Base-by-base conservation (phyloP, 257 asterid genomes). In the Galeopsis tetrahit region DNA sequence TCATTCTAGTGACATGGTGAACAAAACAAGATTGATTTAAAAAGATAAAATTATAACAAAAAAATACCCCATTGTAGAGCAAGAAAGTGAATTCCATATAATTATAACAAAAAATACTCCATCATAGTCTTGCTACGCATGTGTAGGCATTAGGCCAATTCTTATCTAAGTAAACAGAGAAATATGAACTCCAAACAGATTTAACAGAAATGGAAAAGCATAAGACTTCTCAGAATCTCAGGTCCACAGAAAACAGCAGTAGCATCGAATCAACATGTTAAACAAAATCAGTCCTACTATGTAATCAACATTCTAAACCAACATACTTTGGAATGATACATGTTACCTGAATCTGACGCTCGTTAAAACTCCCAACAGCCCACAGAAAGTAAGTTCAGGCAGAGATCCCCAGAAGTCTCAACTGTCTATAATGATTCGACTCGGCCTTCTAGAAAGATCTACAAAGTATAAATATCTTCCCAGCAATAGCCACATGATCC, bases 371-470 rank as follows among this genome's bases (percentile, higher is more conserved):
- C 80, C 34, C 61, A 56, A 32, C 38, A 68, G 62, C 33, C 31
- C 15, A 49, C 49, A 34, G 49, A 2, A 53, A 31, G 35, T 5
- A 14, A 10, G 1, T 32, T 15, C 44, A 9, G 28, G 38, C 42
- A 21, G 14, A 28, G 65, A 60, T 52, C 74, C 36, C 58, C 67
- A 33, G 3, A 70, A 59, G 58, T 46, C 46, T 38, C 66, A 9
- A 55, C n/a, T 21, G 63, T 63, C n/a, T 36, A 60, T n/a, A 55
- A 6, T 43, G 44, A 39, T 39, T 39, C 13, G 53, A 46, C 17
- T 10, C 51, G 68, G 33, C 31, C 76, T 81, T 75, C 85, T 71
- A 42, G 84, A 76, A 76, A 48, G 88, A 73, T 76, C 70, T 76
- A 40, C 52, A 63, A 57, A 63, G 69, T 15, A 44, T 52, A 17